Evolutionary conservation across 805 yeast species (phyloP), one percentile per base, ranked within the genome.

Genomic region (Metschnikowia baotianmanensis): DNA sequence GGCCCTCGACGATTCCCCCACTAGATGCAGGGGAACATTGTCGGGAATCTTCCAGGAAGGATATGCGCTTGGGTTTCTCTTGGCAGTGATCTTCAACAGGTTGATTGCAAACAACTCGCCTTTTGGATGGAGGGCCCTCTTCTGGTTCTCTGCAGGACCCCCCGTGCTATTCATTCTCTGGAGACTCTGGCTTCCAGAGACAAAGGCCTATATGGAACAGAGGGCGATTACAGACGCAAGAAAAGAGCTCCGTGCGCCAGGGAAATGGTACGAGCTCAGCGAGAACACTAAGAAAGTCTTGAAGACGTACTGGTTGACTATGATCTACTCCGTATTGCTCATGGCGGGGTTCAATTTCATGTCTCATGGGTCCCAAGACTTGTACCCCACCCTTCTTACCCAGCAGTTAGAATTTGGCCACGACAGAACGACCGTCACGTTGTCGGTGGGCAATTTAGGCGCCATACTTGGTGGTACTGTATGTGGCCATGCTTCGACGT

Each of bases 21-120:
- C 57, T 2, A 65, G 61, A 21, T 78, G 83, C 24, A 67, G 77
- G 61, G 83, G 86, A 33, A 68, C 80, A 42, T 61, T 82, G 34
- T 74, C 82, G 25, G 87, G 86, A 34, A 59, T 85, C 30, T 77
- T 87, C 57, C 95, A 86, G 62, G 84, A 86, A 58, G 95, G 95
- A 46, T 87, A 82, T 51, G 82, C 85, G 1, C 72, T 82, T 34
- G 89, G 89, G 18, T 82, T 80, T 51, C 62, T 82, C 19, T 56
- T 82, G 44, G 86, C 80, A 5, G 85, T 80, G 36, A 67, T 81
- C 18, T 82, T 81, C 64, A 76, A 76, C 46, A 69, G 87, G 57
- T 83, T 83, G 24, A 74, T 82, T 30, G 44, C 50, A n/a, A 41
- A 44, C 45, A 74, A 70, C 43, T 65, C 80, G 4, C 51, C 64